These are phyloP conservation scores for Knoxia roxburghii DNA, from an alignment of 257 asterid species.

Conservation along the genomic window DNA sequence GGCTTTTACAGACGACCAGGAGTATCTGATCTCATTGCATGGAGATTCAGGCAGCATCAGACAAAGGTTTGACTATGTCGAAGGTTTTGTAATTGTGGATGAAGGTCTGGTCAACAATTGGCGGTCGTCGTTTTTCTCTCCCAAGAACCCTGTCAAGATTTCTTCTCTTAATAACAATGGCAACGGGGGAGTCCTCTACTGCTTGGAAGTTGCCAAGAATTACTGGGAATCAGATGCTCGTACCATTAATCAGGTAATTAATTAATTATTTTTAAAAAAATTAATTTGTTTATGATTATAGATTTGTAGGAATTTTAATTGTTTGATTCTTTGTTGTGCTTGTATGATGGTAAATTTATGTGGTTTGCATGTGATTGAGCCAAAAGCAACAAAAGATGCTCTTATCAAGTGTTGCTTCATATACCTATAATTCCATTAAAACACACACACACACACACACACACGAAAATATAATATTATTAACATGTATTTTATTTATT, in stretches of 20 bases:
- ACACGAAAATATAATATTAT: too few species aligned
- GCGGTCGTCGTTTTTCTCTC: constrained; percentile 77
- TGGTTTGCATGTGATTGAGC: constrained; percentile 24
- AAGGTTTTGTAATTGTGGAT: constrained; percentile 73
- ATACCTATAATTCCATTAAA: too few species aligned
- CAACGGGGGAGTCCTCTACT: constrained; percentile 57
- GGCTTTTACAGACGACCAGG: constrained; percentile 66
- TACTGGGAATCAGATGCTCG: constrained; percentile 35
- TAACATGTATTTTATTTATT: too few species aligned
- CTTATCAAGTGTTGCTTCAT: constrained; percentile 10
- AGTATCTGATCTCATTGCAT: constrained; percentile 54
- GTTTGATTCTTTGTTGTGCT: background rate
- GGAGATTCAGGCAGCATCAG: constrained; percentile 29
- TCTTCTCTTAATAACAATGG: constrained; percentile 37
- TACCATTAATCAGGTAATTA: constrained; percentile 41
- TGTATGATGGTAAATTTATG: background rate
- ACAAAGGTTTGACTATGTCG: constrained; percentile 63
- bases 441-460: too few species aligned
- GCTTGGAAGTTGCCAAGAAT: constrained; percentile 68
- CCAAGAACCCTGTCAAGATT: constrained; percentile 60
- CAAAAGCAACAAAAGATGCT: constrained; percentile 19
- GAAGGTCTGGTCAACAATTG: constrained; percentile 74
- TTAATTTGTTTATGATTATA: background rate
- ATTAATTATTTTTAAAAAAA: too few species aligned
- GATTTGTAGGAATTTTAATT: background rate